These are phyloP conservation scores for Scedosporium dehoogii DNA, from an alignment of 2,329 filamentous ascomycete genomes.

Conservation along the genomic window DNA sequence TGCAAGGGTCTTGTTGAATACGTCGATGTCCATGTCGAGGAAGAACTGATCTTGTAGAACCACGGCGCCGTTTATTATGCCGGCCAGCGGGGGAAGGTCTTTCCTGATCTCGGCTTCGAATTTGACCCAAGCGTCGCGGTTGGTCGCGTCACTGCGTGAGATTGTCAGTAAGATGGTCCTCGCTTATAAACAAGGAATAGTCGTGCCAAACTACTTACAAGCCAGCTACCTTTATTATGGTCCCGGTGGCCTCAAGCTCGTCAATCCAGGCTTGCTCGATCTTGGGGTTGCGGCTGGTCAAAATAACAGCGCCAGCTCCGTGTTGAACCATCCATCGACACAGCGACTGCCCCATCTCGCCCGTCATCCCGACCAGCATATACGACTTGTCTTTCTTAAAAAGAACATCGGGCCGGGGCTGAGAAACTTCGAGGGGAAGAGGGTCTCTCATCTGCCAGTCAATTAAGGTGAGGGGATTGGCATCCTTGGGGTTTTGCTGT, in stretches of 20 bases:
- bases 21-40: constrained; percentile 18
- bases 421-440: neutral
- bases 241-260: no score
- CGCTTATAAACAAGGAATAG: no score
- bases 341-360: constrained; percentile 25
- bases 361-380: constrained; percentile 21
- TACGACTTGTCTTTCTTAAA: constrained; percentile 21
- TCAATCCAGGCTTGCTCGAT: constrained; percentile 17
- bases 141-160: neutral
- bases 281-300: constrained; percentile 28
- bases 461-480: no score
- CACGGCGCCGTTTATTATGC: constrained; percentile 27
- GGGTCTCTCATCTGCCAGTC: no score
- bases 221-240: no score
- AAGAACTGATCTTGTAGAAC: constrained; percentile 24
- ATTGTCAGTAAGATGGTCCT: neutral
- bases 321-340: constrained; percentile 27
- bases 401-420: neutral
- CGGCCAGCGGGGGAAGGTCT: constrained; percentile 24
- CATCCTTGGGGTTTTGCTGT: no score
- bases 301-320: constrained; percentile 25
- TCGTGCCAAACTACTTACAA: no score
- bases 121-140: neutral
- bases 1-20: constrained; percentile 16
- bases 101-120: constrained; percentile 16